Evolutionary conservation across 1,139 yeast genomes (phyloP), one percentile per base, ranked within the genome.

Genomic region (Candida tropicalis): DNA sequence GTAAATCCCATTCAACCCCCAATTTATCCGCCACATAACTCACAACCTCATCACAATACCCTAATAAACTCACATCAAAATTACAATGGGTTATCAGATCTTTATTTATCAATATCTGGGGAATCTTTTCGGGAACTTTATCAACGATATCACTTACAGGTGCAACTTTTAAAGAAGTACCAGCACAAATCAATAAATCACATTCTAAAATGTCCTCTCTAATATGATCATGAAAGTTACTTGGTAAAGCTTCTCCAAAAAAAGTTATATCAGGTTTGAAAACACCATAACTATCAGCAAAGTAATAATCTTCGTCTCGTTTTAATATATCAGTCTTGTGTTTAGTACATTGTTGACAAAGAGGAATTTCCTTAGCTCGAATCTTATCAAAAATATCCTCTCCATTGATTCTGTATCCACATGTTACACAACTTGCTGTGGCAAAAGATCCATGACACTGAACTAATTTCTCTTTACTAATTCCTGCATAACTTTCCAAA

Each of bases 371-470:
- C 45, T 80, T 73, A 2, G 66, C 65, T 49, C 86, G 70, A 22
- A 93, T 82, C 45, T 79, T 79, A 4, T 77, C 75, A 55, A 77
- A 86, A 4, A 93, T 75, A 15, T 70, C 68, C 43, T 79, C 81
- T 10, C 98, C 97, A 2, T 81, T 79, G 4, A 85, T 80, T 56
- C 77, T 69, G 60, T 75, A 75, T 42, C 79, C 77, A 62, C 98
- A 93, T 2, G 95, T 84, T 28, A 84, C 76, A 61, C 98, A 93
- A 2, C 93, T 82, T 2, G 97, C 98, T 0, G 81, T 79, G 0
- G 96, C 97, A 66, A 93, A 91, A 2, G 97, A 89, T 1, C 99
- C 99, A 63, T 93, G 99, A 59, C 99, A 93, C 63, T 91, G 98
- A 15, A 93, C 87, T 45, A 89, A 63, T 55, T 82, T 84, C 3